These are phyloP conservation scores for Aspergillus cejpii DNA, from an alignment of 2,329 filamentous ascomycete genomes.

Conservation along the genomic window DNA sequence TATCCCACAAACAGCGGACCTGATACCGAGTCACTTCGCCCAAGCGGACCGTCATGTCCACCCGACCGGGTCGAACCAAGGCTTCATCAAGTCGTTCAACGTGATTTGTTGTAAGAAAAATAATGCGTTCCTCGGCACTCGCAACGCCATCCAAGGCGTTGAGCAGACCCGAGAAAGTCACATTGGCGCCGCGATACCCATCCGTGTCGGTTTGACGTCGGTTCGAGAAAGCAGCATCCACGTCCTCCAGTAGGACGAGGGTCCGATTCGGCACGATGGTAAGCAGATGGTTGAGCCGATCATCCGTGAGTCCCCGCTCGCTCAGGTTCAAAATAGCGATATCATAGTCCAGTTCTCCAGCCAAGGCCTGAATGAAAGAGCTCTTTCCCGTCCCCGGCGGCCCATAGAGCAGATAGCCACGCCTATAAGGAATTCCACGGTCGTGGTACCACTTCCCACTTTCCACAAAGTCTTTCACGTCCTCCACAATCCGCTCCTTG, in stretches of 20 bases:
- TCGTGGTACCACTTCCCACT: constrained; percentile 85
- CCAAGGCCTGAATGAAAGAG: constrained; percentile 91
- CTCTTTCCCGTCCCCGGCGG: constrained; percentile 90
- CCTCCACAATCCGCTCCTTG: constrained; percentile 70
- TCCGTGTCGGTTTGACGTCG: constrained; percentile 69
- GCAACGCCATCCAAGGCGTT: constrained; percentile 87
- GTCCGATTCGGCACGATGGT: constrained; percentile 78
- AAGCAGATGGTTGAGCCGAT: constrained; percentile 76
- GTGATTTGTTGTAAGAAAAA: constrained; percentile 93
- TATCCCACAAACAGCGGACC: constrained; percentile 81
- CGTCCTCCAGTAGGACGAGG: constrained; percentile 78
- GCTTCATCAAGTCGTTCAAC: constrained; percentile 84
- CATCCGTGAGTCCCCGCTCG: constrained; percentile 82
- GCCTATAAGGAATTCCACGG: constrained; percentile 85
- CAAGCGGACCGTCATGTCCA: constrained; percentile 87
- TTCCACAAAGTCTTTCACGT: constrained; percentile 73
- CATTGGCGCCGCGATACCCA: constrained; percentile 78
- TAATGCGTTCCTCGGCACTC: constrained; percentile 85
- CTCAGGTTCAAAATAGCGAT: constrained; percentile 90
- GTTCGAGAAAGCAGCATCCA: constrained; percentile 84
- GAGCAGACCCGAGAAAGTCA: constrained; percentile 87
- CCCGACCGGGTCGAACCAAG: constrained; percentile 79
- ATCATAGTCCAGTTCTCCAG: constrained; percentile 84
- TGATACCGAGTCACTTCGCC: constrained; percentile 83
- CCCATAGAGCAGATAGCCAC: constrained; percentile 82